Conservation (phyloP, 169 alveolate genomes). For the Miamiensis avidus region DNA sequence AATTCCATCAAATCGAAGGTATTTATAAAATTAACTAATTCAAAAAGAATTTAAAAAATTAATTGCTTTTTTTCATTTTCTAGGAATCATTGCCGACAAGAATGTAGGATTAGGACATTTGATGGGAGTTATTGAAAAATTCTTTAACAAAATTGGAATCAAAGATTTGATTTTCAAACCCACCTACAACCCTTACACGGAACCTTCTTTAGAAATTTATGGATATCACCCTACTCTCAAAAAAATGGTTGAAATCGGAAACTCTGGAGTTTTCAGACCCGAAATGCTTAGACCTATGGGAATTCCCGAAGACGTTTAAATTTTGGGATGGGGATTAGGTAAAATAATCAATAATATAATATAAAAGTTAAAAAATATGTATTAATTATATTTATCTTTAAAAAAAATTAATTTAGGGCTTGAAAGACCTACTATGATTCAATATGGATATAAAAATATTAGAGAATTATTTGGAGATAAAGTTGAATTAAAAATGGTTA, state of each 20-base stretch:
- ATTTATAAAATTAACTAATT: neutral
- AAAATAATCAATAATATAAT: no score
- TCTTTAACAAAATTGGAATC: conserved; percentile 95
- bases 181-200: conserved; percentile 99
- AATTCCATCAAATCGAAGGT: conserved; percentile 96
- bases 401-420: conserved; percentile 43
- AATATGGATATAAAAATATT: conserved; percentile 94
- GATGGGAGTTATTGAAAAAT: conserved; percentile 90
- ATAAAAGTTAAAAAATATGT: no score
- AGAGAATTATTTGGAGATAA: conserved; percentile 97
- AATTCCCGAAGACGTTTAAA: conserved; percentile 96
- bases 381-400: no score
- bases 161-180: conserved; percentile 95
- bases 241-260: conserved; percentile 95
- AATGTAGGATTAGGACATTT: conserved; percentile 92
- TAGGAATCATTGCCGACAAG: conserved; percentile 93
- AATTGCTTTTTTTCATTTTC: no score
- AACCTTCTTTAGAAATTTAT: conserved; percentile 99
- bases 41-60: no score
- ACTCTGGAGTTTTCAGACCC: conserved; percentile 99
- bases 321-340: conserved; percentile 99
- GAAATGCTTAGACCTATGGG: conserved; percentile 99
- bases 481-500: conserved; percentile 75
- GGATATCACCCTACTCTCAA: conserved; percentile 97
- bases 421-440: conserved; percentile 99